Evolutionary conservation across 176 grass and related monocot genomes (phyloP).

Genomic region (Calamus simplicifolius): DNA sequence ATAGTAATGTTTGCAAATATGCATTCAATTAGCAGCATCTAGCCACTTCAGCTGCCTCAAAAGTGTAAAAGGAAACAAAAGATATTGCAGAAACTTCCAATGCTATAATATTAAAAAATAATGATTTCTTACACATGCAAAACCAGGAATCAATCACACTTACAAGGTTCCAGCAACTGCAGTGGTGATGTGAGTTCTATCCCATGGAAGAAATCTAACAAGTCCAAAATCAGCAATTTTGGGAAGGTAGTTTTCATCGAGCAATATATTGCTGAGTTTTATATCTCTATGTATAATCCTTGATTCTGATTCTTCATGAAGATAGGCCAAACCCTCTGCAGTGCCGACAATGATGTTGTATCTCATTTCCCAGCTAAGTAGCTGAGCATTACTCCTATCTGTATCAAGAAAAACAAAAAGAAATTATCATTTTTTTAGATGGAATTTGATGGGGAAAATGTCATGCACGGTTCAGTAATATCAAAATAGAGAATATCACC

Average conservation of each 20-base stretch:
- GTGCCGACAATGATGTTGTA: conserved; percentile 12
- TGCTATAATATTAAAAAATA: no score
- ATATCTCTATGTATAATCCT: conserved; percentile 17
- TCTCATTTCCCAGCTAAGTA: conserved; percentile 10
- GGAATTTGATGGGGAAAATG: no score
- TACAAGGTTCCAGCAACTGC: conserved; percentile 12
- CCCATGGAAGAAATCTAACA: conserved; percentile 14
- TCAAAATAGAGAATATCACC: neutral
- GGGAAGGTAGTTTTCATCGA: conserved; percentile 6
- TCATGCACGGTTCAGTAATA: no score
- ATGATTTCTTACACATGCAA: no score
- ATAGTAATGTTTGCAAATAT: no score
- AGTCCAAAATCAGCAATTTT: conserved; percentile 22
- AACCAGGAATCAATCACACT: neutral
- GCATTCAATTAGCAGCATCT: no score
- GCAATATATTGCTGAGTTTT: conserved; percentile 23
- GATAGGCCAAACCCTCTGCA: conserved; percentile 18
- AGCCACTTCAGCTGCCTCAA: no score
- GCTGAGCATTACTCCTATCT: conserved; percentile 4
- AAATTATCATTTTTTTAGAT: no score
- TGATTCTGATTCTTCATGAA: conserved; percentile 8
- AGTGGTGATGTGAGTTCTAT: conserved; percentile 15
- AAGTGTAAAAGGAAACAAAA: no score
- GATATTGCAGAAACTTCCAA: no score
- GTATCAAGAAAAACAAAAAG: neutral